phyloP scores from a whole-genome alignment of 768 basidiomycete species.

The Agaricus blazei region DNA sequence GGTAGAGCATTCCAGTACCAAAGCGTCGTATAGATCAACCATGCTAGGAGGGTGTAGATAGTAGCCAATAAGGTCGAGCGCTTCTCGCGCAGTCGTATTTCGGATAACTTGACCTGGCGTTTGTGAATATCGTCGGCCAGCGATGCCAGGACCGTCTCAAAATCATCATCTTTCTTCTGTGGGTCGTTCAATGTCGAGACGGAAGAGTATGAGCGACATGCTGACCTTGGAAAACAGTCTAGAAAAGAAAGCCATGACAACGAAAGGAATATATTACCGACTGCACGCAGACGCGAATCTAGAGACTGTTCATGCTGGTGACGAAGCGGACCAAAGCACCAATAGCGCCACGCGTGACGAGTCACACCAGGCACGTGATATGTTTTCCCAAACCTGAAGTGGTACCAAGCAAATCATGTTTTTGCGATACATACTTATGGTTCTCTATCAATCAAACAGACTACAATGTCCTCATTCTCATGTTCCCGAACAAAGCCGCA shows the following conservation, averaged over 20 bases:
- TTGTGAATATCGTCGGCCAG: slow-evolving; percentile 68
- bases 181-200: not conserved
- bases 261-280: not conserved
- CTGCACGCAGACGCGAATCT: too few species aligned
- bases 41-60: slow-evolving; percentile 67
- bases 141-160: slow-evolving; percentile 64
- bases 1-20: slow-evolving; percentile 69
- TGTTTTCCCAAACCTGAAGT: too few species aligned
- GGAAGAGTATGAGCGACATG: not conserved
- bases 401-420: too few species aligned
- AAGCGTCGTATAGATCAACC: slow-evolving; percentile 66
- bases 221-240: slow-evolving; percentile 27
- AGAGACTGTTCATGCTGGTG: slow-evolving; percentile 6
- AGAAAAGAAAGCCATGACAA: slow-evolving; percentile 21
- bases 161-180: slow-evolving; percentile 63
- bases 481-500: too few species aligned
- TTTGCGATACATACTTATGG: too few species aligned
- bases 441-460: too few species aligned
- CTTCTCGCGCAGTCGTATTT: slow-evolving; percentile 82
- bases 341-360: not conserved
- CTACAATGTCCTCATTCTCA: too few species aligned
- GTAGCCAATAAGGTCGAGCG: slow-evolving; percentile 74
- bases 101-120: slow-evolving; percentile 68
- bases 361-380: slow-evolving; percentile 2
- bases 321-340: not conserved